A percentile compares a stretch with the other conserved stretches of the same genome.
These are phyloP conservation scores for Ophiostoma perfectum DNA, from an alignment of 2,329 filamentous ascomycete genomes.

Conservation along the genomic window DNA sequence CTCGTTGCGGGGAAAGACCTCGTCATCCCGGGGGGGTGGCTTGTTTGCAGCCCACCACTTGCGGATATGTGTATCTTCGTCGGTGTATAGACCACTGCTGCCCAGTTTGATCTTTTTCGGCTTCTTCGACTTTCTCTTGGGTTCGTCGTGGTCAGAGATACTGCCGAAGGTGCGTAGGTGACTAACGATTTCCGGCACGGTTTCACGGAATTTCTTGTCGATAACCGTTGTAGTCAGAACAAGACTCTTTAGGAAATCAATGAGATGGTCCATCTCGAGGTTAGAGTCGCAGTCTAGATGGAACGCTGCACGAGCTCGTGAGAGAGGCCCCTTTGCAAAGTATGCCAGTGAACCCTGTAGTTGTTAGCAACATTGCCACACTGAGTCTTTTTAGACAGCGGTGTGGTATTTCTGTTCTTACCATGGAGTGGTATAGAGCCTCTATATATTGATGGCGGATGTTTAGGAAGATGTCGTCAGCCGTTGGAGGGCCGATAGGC, in stretches of 20 bases:
- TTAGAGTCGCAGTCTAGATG: conserved; percentile 56
- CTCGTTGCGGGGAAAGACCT: conserved; percentile 43
- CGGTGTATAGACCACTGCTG: conserved; percentile 62
- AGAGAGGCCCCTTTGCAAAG: conserved; percentile 76
- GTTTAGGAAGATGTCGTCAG: conserved; percentile 52
- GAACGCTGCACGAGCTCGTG: conserved; percentile 66
- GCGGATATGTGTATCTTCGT: conserved; percentile 59
- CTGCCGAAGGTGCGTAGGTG: conserved; percentile 52
- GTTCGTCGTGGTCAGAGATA: conserved; percentile 46
- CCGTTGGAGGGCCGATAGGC: conserved; percentile 36
- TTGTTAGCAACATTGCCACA: neutral
- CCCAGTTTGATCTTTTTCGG: conserved; percentile 61
- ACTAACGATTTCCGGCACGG: conserved; percentile 56
- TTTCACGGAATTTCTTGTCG: conserved; percentile 75
- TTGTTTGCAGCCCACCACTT: conserved; percentile 65
- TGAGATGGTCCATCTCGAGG: conserved; percentile 57
- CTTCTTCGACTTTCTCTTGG: conserved; percentile 41
- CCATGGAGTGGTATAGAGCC: conserved; percentile 57
- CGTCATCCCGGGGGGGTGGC: conserved; percentile 45
- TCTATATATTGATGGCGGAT: conserved; percentile 56
- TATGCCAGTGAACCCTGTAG: conserved; percentile 68
- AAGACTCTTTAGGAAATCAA: conserved; percentile 63
- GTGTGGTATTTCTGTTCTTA: neutral
- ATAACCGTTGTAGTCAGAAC: conserved; percentile 61
- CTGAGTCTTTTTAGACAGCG: neutral